Evolutionary conservation across 1,284 basidiomycete genomes (phyloP), one percentile per base, ranked within the genome.

Genomic region (Pyrrhoderma lamaoense): DNA sequence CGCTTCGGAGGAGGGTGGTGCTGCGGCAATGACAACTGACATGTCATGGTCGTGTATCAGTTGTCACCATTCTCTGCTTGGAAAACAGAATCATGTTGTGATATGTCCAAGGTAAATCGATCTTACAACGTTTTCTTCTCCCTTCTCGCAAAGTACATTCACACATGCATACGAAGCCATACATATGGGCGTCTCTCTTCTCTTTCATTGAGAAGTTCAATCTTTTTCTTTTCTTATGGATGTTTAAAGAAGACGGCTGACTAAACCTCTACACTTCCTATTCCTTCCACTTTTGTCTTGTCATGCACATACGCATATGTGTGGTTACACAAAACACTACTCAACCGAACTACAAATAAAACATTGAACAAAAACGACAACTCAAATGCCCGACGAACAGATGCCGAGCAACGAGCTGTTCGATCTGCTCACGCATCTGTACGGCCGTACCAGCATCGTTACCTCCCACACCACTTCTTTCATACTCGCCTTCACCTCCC

Each of bases 361-460:
- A n/a, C n/a, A n/a, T n/a, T 18, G 16, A 25, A 8, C 31, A 34
- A 16, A 34, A 36, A 21, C 11, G 27, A 5, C 5, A 5, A 11
- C 7, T 31, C 7, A 14, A 40, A 34, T 14, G 18, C 45, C 18
- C 38, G 18, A 22, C 21, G 23, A 38, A n/a, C 13, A 67, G 67
- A 31, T 68, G 67, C 53, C 54, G 57, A 3, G 58, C 61, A 3
- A 53, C 61, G 39, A 65, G 62, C 9, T 68, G 67, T 50, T 42
- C 58, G 7, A 63, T 68, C 36, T 68, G 67, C 52, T 61, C 65
- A 16, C 56, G 66, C 40, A 65, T 60, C 8, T 68, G 67, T 52
- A 62, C 60, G 23, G 57, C 59, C 22, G 56, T 58, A 45, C 59
- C 58, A 21, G 49, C 58, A 1, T 63, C 61, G n/a, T 25, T 58